These are phyloP conservation scores for Cercospora zeina DNA, from an alignment of 2,329 filamentous ascomycete species.

Conservation along the genomic window DNA sequence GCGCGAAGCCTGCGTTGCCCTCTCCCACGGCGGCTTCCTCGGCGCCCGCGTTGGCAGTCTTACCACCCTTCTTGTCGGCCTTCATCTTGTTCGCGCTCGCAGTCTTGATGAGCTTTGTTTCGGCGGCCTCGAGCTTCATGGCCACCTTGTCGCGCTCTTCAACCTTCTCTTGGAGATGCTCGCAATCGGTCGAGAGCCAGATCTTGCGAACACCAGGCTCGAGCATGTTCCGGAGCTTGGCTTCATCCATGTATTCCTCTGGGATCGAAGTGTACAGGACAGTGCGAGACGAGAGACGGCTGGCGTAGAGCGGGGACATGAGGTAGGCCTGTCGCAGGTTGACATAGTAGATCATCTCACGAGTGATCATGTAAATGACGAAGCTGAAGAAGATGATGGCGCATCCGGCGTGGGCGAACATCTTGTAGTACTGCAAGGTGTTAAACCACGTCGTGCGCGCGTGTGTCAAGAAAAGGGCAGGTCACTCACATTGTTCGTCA, in stretches of 20 bases:
- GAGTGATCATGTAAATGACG: conserved; percentile 81
- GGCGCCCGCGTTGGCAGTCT: conserved; percentile 46
- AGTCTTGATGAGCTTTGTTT: conserved; percentile 78
- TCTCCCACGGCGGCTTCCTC: conserved; percentile 55
- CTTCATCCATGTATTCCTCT: conserved; percentile 71
- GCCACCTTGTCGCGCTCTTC: conserved; percentile 78
- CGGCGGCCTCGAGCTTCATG: conserved; percentile 79
- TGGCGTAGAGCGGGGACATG: conserved; percentile 78
- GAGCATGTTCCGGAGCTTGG: conserved; percentile 76
- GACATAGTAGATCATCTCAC: conserved; percentile 88
- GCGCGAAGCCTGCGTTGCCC: conserved; percentile 69
- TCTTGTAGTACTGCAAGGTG: conserved; percentile 54
- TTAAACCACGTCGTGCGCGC: neutral
- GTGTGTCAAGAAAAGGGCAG: conserved; percentile 14
- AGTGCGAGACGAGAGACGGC: conserved; percentile 83
- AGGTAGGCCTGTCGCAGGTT: conserved; percentile 91
- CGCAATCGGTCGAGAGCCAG: conserved; percentile 78
- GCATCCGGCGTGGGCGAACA: conserved; percentile 79
- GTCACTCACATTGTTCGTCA: conserved; percentile 13
- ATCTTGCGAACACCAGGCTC: conserved; percentile 76
- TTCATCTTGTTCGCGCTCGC: conserved; percentile 73
- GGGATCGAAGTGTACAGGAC: conserved; percentile 88
- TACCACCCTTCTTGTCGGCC: conserved; percentile 66
- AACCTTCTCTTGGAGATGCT: conserved; percentile 76
- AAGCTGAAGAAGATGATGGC: conserved; percentile 84